Conservation (phyloP, 352 stramenopile genomes). For the Globisporangium heterothallicum region DNA sequence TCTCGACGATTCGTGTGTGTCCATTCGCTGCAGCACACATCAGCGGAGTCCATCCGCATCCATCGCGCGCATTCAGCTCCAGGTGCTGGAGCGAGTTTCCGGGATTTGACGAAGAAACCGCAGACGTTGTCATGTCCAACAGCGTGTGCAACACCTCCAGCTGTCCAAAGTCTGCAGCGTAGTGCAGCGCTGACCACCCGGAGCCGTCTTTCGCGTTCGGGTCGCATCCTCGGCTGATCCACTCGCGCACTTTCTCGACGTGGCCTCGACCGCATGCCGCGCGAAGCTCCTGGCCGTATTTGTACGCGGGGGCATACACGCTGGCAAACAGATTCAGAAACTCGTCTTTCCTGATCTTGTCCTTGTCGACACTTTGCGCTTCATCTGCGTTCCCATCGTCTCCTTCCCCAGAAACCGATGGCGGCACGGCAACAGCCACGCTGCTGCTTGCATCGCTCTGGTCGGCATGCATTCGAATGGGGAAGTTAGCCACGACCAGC, state of each 20-base stretch:
- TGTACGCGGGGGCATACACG: constrained; percentile 63
- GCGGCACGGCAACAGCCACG: neutral
- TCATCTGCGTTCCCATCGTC: neutral
- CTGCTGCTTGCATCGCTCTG: neutral
- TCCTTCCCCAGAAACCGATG: neutral
- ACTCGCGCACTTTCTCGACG: constrained; percentile 33
- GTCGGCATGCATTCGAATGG: neutral
- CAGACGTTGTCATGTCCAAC: constrained; percentile 15
- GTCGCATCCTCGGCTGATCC: constrained; percentile 53
- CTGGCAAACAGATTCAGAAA: constrained; percentile 56
- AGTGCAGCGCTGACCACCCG: constrained; percentile 61
- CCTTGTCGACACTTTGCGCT: neutral
- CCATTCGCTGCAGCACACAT: constrained; percentile 56
- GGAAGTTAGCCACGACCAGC: constrained; percentile 29
- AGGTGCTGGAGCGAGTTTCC: constrained; percentile 4
- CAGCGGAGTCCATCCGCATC: constrained; percentile 46
- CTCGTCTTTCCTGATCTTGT: constrained; percentile 22
- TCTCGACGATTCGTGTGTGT: constrained; percentile 33
- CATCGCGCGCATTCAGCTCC: constrained; percentile 40
- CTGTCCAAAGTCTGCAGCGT: constrained; percentile 59
- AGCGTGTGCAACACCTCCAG: constrained; percentile 37
- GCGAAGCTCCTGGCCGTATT: constrained; percentile 62
- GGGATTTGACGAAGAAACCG: neutral
- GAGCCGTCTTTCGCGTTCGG: constrained; percentile 54
- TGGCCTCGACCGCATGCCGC: constrained; percentile 53